Conservation (phyloP, 768 basidiomycete species). For the Mycena venus region DNA sequence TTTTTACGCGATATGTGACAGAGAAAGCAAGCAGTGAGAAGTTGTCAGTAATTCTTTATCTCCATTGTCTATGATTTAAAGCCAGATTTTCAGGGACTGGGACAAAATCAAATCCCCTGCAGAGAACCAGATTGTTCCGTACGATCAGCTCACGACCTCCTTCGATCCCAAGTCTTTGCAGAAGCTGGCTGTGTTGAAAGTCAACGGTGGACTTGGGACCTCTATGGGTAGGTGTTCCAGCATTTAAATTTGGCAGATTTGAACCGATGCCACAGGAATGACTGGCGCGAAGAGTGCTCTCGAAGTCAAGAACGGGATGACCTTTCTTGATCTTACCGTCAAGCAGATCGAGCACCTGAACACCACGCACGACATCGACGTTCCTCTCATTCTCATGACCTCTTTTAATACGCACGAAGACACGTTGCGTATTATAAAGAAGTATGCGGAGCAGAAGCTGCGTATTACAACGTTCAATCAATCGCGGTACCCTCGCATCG, state of each 20-base stretch:
- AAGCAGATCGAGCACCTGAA: slow-evolving; percentile 97
- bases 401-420: slow-evolving; percentile 99
- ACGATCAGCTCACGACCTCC: slow-evolving; percentile 74
- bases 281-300: slow-evolving; percentile 92
- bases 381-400: slow-evolving; percentile 97
- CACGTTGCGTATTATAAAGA: slow-evolving; percentile 95
- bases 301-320: slow-evolving; percentile 97
- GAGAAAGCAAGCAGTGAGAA: slow-evolving; percentile 77
- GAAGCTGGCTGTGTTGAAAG: slow-evolving; percentile 95
- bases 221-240: slow-evolving; percentile 76
- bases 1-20: slow-evolving; percentile 84
- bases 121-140: slow-evolving; percentile 87
- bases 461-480: slow-evolving; percentile 94
- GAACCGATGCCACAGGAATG: slow-evolving; percentile 66
- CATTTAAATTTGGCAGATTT: slow-evolving; percentile 2
- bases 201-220: slow-evolving; percentile 93
- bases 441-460: slow-evolving; percentile 94
- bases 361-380: slow-evolving; percentile 83
- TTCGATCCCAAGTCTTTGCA: slow-evolving; percentile 76
- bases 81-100: slow-evolving; percentile 86
- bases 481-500: slow-evolving; percentile 93
- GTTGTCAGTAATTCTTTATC: slow-evolving; percentile 63
- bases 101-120: slow-evolving; percentile 89
- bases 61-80: slow-evolving; percentile 75
- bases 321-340: slow-evolving; percentile 94